Conservation (phyloP, 441 rosid genomes). For the Eutrema salsugineum region DNA sequence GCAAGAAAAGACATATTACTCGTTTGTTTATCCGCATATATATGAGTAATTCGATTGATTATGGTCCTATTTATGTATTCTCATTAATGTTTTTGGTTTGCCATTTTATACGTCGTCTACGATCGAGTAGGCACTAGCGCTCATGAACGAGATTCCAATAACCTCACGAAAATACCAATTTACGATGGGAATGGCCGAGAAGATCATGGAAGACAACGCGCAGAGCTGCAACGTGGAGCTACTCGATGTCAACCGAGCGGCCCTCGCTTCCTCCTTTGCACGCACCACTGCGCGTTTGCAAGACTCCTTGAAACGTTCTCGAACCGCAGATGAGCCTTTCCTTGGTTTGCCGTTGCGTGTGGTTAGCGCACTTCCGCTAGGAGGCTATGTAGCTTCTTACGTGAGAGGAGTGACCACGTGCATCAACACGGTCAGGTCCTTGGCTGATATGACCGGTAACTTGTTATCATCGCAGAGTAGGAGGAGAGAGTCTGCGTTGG, state of each 20-base stretch:
- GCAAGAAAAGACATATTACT: not conserved
- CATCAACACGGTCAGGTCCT: conserved; percentile 35
- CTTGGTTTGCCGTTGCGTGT: conserved; percentile 40
- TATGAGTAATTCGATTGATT: not conserved
- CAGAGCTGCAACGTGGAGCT: conserved; percentile 42
- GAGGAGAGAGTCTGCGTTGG: conserved; percentile 5
- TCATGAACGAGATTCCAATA: conserved; percentile 65
- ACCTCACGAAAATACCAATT: conserved; percentile 71
- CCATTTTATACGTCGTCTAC: not conserved
- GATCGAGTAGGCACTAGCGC: conserved; percentile 50
- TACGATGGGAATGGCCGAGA: conserved; percentile 72
- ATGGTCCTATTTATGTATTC: not conserved
- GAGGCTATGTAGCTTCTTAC: conserved; percentile 43
- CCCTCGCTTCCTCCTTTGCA: conserved; percentile 57
- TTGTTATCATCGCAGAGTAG: conserved; percentile 25
- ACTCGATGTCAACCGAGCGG: conserved; percentile 53
- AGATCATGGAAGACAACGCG: conserved; percentile 70
- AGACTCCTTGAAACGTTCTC: conserved; percentile 38
- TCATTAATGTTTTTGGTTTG: not conserved
- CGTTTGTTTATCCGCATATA: not conserved
- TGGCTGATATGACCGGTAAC: conserved; percentile 32
- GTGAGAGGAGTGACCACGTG: conserved; percentile 45
- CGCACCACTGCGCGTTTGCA: conserved; percentile 49
- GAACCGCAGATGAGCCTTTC: conserved; percentile 12
- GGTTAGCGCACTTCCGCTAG: conserved; percentile 49